Evolutionary conservation across 2,329 filamentous ascomycete genomes (phyloP).

Genomic region (Ustilaginoidea virens): DNA sequence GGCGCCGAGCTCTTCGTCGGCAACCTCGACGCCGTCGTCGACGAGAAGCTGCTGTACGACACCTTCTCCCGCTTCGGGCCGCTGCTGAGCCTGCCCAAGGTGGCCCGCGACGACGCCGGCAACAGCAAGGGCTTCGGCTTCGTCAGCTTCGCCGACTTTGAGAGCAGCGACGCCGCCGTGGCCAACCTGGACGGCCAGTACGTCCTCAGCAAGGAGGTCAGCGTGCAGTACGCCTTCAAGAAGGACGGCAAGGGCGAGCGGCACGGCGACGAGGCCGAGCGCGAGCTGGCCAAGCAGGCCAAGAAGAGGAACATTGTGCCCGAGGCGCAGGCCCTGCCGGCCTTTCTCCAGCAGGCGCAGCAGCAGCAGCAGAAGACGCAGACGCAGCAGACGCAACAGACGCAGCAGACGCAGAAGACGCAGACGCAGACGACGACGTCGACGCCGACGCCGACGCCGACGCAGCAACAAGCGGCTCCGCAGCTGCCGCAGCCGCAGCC

Average conservation of each 20-base stretch:
- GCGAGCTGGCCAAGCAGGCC: conserved; percentile 79
- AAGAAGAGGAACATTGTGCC: conserved; percentile 88
- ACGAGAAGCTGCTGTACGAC: conserved; percentile 92
- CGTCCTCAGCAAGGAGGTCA: conserved; percentile 91
- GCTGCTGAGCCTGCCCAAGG: conserved; percentile 72
- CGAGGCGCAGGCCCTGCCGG: conserved; percentile 50
- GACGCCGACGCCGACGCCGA: conserved; percentile 10
- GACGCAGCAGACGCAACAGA: conserved; percentile 8
- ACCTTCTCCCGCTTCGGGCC: conserved; percentile 85
- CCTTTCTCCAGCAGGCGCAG: conserved; percentile 33
- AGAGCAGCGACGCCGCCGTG: conserved; percentile 82
- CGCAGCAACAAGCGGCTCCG: too few relatives aligned
- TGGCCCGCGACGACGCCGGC: conserved; percentile 77
- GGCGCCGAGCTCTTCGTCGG: conserved; percentile 95
- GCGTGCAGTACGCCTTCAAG: conserved; percentile 97
- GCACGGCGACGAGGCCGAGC: conserved; percentile 86
- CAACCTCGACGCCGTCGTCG: conserved; percentile 85
- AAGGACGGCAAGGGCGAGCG: conserved; percentile 96
- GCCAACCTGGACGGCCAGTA: conserved; percentile 92
- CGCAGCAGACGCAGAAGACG: conserved; percentile 3
- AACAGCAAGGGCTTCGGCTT: conserved; percentile 94
- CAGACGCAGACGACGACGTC: not conserved
- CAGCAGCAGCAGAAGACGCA: conserved; percentile 21
- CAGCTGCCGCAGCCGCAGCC: conserved; percentile 4
- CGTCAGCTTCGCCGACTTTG: conserved; percentile 83